Evolutionary conservation across 2,329 filamentous ascomycete genomes (phyloP).

Genomic region (Neofusicoccum ribis): DNA sequence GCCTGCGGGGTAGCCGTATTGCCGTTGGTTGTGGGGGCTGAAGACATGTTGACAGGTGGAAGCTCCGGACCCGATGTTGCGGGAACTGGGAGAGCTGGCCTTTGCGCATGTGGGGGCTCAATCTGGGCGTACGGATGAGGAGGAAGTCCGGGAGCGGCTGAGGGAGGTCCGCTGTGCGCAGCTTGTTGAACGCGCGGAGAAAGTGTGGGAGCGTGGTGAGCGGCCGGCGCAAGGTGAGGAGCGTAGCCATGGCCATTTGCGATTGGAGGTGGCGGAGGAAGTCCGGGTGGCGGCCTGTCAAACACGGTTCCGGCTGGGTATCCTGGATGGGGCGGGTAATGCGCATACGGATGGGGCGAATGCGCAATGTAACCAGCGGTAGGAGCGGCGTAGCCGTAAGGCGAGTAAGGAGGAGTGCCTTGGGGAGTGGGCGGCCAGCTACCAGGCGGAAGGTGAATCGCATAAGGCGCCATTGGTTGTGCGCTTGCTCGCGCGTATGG

Average conservation of each 20-base stretch:
- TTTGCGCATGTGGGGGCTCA: slow-evolving; percentile 21
- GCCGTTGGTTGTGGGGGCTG: slow-evolving; percentile 24
- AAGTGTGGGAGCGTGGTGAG: slow-evolving; percentile 36
- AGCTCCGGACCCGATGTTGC: slow-evolving; percentile 31
- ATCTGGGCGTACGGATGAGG: slow-evolving; percentile 31
- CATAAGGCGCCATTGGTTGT: slow-evolving; percentile 40
- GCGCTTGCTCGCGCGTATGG: slow-evolving; percentile 46
- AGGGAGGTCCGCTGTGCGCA: slow-evolving; percentile 35
- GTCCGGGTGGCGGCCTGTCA: slow-evolving; percentile 38
- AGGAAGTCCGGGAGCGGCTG: slow-evolving; percentile 50
- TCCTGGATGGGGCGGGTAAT: slow-evolving; percentile 11
- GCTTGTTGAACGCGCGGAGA: slow-evolving; percentile 44
- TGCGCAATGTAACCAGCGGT: slow-evolving; percentile 16
- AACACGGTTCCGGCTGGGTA: slow-evolving; percentile 32
- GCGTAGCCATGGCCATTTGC: slow-evolving; percentile 35
- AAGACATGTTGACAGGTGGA: slow-evolving; percentile 32
- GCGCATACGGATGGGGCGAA: slow-evolving; percentile 12
- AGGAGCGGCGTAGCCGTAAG: slow-evolving; percentile 28
- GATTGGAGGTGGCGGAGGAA: slow-evolving; percentile 40
- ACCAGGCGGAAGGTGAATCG: slow-evolving; percentile 42
- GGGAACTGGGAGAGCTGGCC: slow-evolving; percentile 1
- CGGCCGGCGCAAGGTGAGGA: slow-evolving; percentile 23
- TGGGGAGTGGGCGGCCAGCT: slow-evolving; percentile 42
- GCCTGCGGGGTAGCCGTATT: slow-evolving; percentile 10
- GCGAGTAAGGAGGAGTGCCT: slow-evolving; percentile 44